phyloP scores from a whole-genome alignment of 192 early-diverging fungal species.

The Diversispora eburnea region DNA sequence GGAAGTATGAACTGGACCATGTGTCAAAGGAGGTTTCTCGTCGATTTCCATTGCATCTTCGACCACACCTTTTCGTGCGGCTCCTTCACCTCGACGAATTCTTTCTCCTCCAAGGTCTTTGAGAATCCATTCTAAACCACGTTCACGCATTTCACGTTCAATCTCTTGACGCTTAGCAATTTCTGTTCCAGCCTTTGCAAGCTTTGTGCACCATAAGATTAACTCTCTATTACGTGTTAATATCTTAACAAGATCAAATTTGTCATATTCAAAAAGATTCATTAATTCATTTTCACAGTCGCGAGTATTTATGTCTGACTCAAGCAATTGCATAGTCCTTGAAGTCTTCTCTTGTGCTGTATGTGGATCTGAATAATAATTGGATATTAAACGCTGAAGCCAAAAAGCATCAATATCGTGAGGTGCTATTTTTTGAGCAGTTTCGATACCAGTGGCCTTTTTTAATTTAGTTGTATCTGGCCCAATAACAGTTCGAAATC shows the following conservation, averaged over 20 bases:
- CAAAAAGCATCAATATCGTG: constrained; percentile 97
- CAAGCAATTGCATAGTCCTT: constrained; percentile 69
- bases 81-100: constrained; percentile 45
- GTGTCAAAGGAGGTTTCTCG: constrained; percentile 29
- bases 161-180: constrained; percentile 53
- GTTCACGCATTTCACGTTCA: constrained; percentile 66
- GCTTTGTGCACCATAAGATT: constrained; percentile 87
- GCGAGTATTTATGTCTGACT: constrained; percentile 61
- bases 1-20: constrained; percentile 36
- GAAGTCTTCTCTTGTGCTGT: constrained; percentile 86
- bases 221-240: constrained; percentile 84
- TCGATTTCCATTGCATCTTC: constrained; percentile 69
- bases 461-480: constrained; percentile 41
- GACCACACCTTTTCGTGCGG: constrained; percentile 59
- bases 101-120: constrained; percentile 62
- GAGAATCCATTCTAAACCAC: constrained; percentile 69
- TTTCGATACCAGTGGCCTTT: constrained; percentile 33
- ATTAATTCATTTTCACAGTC: constrained; percentile 97
- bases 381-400: constrained; percentile 83
- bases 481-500: constrained; percentile 48
- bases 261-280: constrained; percentile 92
- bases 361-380: constrained; percentile 81
- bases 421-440: constrained; percentile 48
- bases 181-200: constrained; percentile 69
- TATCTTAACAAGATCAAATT: constrained; percentile 92